Conservation (phyloP, 2,329 filamentous ascomycete genomes). For the Penicillium sp. region DNA sequence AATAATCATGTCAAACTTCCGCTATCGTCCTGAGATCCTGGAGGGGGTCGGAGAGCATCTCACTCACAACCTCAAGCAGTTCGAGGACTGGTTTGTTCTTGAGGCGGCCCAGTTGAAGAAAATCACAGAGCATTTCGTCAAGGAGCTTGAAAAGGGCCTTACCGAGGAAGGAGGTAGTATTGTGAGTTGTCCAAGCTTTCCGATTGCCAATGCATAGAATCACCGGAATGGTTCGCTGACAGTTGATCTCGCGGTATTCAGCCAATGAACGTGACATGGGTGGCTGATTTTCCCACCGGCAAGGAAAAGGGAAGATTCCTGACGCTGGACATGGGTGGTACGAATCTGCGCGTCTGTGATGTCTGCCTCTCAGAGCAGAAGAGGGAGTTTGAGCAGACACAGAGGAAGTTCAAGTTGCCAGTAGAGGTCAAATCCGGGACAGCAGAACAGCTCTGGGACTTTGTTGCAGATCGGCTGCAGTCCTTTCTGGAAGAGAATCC, state of each 20-base stretch:
- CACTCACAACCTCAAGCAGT: constrained; percentile 70
- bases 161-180: constrained; percentile 82
- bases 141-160: constrained; percentile 77
- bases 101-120: constrained; percentile 74
- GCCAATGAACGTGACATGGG: constrained; percentile 95
- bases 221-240: background rate
- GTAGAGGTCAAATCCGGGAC: constrained; percentile 79
- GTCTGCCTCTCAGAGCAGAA: constrained; percentile 77
- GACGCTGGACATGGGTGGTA: constrained; percentile 88
- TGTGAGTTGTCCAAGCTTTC: constrained; percentile 61
- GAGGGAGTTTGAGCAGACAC: constrained; percentile 81
- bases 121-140: constrained; percentile 83
- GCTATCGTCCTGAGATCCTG: constrained; percentile 23
- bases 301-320: constrained; percentile 79
- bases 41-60: constrained; percentile 69
- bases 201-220: background rate
- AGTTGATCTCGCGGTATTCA: constrained; percentile 42
- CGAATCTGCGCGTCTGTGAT: constrained; percentile 85
- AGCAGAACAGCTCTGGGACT: constrained; percentile 81
- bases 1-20: constrained; percentile 17
- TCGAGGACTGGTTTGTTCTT: constrained; percentile 80
- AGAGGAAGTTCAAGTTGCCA: constrained; percentile 86
- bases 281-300: constrained; percentile 78
- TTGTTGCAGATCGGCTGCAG: constrained; percentile 80
- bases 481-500: constrained; percentile 80